These are phyloP conservation scores for Crithidia thermophila DNA, from an alignment of 208 protist genomes.

Conservation along the genomic window DNA sequence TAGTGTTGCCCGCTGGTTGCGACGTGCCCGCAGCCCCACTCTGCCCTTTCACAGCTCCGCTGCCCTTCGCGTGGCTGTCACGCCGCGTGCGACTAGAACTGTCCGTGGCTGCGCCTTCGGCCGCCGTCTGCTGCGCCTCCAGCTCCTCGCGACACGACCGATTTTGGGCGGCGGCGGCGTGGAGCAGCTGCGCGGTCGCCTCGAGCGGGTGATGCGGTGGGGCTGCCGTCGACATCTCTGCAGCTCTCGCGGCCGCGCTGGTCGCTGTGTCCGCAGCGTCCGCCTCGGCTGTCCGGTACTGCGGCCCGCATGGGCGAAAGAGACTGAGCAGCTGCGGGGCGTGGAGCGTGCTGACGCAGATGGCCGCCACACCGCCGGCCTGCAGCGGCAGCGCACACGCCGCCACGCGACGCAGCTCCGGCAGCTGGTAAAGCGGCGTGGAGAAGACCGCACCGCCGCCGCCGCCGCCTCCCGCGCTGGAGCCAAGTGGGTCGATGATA, in stretches of 20 bases:
- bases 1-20: neutral
- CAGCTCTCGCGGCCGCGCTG: constrained; percentile 1
- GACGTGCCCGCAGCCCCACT: neutral
- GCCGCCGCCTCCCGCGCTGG: neutral
- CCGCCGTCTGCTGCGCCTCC: neutral
- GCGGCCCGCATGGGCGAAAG: constrained; percentile 18
- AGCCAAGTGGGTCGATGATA: constrained; percentile 7
- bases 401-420: constrained; percentile 38
- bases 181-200: constrained; percentile 18
- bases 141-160: constrained; percentile 20
- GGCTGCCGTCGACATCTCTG: constrained; percentile 3
- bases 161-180: constrained; percentile 21
- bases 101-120: neutral
- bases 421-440: constrained; percentile 33
- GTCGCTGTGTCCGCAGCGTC: neutral
- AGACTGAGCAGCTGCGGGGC: constrained; percentile 30
- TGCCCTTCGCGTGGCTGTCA: neutral
- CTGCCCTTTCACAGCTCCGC: neutral
- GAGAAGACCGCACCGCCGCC: constrained; percentile 6
- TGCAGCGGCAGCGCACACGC: constrained; percentile 20
- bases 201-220: constrained; percentile 20
- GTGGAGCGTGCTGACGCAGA: constrained; percentile 26
- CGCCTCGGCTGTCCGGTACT: constrained; percentile 10
- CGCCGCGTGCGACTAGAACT: neutral
- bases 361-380: constrained; percentile 16